A percentile compares a stretch with the other conserved stretches of the same genome.
phyloP scores from a whole-genome alignment of 192 early-diverging fungal species.

The Backusella macrospora region DNA sequence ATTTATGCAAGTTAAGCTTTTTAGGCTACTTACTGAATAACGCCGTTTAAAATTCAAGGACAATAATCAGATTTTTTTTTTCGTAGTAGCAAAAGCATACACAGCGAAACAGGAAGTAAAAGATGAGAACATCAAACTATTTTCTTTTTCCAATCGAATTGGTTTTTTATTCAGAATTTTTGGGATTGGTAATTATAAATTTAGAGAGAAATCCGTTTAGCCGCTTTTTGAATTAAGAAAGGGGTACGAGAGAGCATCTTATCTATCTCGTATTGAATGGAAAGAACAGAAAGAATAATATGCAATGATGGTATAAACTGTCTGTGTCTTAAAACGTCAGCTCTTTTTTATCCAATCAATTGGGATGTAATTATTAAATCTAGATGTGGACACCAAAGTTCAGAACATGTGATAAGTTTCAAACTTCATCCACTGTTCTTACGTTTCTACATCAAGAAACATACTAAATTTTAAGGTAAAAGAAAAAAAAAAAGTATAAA shows the following conservation, averaged over 20 bases:
- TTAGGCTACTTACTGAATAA: not conserved
- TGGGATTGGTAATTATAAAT: not conserved
- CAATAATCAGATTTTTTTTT: not conserved
- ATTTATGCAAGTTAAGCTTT: not conserved
- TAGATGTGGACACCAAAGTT: not conserved
- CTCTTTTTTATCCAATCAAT: not conserved
- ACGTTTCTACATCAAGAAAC: conserved; percentile 2
- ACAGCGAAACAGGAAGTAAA: not conserved
- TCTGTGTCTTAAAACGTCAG: not conserved
- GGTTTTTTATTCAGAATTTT: not conserved
- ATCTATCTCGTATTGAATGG: conserved; percentile 8
- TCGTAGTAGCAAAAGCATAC: not conserved
- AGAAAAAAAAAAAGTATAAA: not conserved
- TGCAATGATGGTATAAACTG: not conserved
- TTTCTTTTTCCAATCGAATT: not conserved
- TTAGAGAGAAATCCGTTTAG: not conserved
- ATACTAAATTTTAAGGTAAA: conserved; percentile 1
- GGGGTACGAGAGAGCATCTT: not conserved
- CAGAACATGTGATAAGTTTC: conserved; percentile 6
- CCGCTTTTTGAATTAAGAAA: conserved; percentile 1
- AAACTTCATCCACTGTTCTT: conserved; percentile 9
- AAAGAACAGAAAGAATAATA: conserved; percentile 9
- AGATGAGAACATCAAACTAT: not conserved
- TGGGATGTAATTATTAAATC: not conserved
- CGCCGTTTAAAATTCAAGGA: not conserved